These are phyloP conservation scores for Claviceps cyperi DNA, from an alignment of 2,329 filamentous ascomycete species.

Conservation along the genomic window DNA sequence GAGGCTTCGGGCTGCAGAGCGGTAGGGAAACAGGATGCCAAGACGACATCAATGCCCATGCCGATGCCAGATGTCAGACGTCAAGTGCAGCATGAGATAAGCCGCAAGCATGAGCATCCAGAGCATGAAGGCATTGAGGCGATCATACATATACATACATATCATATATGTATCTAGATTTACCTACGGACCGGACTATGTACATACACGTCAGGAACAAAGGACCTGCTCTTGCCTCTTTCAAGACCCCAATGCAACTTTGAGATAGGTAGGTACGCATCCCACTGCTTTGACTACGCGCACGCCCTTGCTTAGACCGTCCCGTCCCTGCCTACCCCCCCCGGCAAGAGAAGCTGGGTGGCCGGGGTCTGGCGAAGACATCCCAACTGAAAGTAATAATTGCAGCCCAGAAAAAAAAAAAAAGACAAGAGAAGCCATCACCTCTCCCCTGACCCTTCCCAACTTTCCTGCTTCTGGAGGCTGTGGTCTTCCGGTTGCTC, in stretches of 20 bases:
- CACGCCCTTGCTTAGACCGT: background rate
- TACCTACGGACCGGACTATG: too few species aligned
- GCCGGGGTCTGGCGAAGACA: background rate
- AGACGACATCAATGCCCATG: too few species aligned
- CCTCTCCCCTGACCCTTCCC: background rate
- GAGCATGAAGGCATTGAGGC: too few species aligned
- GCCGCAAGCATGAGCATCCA: too few species aligned
- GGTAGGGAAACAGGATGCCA: too few species aligned
- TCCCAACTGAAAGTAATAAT: conserved; percentile 1
- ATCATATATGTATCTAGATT: too few species aligned
- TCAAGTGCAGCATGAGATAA: background rate
- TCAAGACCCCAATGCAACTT: background rate
- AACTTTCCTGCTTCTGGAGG: background rate
- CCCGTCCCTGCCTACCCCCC: background rate
- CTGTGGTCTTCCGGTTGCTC: background rate
- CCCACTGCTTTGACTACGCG: background rate
- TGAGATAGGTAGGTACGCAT: background rate
- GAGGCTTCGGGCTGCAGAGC: too few species aligned
- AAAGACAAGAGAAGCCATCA: background rate
- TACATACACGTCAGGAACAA: too few species aligned
- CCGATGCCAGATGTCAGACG: background rate
- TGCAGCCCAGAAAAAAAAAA: background rate
- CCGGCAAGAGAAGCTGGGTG: background rate
- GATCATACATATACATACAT: too few species aligned
- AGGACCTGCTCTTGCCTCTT: background rate